Percentiles rank a stretch among this genome's conserved stretches.
Conservation (phyloP, 139 green algal species). For the Auxenochlorella pyrenoidosa region DNA sequence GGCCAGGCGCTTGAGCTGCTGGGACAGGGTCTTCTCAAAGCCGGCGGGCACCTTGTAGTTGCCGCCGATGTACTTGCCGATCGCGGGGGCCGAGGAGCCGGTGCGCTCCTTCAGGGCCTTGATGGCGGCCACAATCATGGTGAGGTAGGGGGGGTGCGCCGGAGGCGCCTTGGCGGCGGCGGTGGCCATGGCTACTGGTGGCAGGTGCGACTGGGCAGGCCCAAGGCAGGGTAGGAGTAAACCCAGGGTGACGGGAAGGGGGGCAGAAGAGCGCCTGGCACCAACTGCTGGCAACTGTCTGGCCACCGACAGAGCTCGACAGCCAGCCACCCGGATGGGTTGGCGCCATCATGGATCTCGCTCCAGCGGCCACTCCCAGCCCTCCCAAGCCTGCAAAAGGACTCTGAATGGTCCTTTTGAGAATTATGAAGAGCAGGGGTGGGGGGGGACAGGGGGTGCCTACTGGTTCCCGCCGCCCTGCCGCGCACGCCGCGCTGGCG, state of each 20-base stretch:
- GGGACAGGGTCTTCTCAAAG: conserved; percentile 65
- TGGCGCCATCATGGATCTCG: not conserved
- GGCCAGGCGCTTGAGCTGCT: conserved; percentile 63
- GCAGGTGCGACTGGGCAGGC: not conserved
- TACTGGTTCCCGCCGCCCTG: not conserved
- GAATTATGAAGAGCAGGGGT: not conserved
- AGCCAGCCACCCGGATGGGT: not conserved
- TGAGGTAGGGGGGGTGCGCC: conserved; percentile 30
- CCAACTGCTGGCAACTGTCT: not conserved
- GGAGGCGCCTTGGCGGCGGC: conserved; percentile 16
- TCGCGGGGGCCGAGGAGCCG: conserved; percentile 74
- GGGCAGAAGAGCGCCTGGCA: not conserved
- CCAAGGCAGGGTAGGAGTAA: not conserved
- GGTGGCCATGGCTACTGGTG: not conserved
- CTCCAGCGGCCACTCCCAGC: not conserved
- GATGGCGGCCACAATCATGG: conserved; percentile 76
- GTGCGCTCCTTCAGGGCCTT: conserved; percentile 79
- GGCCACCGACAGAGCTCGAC: not conserved
- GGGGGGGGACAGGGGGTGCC: not conserved
- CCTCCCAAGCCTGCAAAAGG: not conserved
- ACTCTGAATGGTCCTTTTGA: not conserved
- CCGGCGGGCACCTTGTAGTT: conserved; percentile 65
- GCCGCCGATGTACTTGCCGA: conserved; percentile 82
- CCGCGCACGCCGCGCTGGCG: not conserved
- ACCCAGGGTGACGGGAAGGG: not conserved